Conservation (phyloP, 257 asterid genomes). For the Solanum corneliomulleri region DNA sequence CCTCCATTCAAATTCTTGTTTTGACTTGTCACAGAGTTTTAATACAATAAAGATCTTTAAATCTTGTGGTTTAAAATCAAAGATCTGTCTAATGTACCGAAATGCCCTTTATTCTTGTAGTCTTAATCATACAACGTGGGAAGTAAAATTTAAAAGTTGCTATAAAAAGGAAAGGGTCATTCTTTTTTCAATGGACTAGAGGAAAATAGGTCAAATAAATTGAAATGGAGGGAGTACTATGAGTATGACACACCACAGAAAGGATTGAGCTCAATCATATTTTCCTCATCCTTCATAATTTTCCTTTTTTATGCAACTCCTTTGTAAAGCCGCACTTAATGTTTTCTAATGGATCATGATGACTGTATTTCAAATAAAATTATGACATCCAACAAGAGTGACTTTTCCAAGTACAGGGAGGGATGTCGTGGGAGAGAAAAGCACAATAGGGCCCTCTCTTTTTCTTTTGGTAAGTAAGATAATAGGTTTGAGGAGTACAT, state of each 20-base stretch:
- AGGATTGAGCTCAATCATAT: not conserved
- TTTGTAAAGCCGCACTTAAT: not conserved
- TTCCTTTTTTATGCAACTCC: not conserved
- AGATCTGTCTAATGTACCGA: not conserved
- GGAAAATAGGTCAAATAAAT: not conserved
- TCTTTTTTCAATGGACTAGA: not conserved
- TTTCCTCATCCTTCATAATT: not conserved
- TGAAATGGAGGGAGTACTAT: not conserved
- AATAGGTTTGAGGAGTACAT: slow-evolving; percentile 30
- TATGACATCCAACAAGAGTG: not conserved
- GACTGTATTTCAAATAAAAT: not conserved
- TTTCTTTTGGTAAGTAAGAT: not conserved
- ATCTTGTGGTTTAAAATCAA: not conserved
- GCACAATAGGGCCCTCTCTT: not conserved
- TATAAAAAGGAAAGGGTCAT: not conserved
- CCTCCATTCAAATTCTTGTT: not conserved
- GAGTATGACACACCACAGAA: not conserved
- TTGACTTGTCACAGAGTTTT: not conserved
- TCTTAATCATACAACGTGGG: not conserved
- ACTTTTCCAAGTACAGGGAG: not conserved
- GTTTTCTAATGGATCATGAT: not conserved
- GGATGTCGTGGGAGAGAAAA: not conserved
- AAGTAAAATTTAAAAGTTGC: not conserved
- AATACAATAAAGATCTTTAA: not conserved
- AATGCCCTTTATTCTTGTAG: not conserved